Conservation (phyloP, 345 rosid genomes). For the Anacardium occidentale region DNA sequence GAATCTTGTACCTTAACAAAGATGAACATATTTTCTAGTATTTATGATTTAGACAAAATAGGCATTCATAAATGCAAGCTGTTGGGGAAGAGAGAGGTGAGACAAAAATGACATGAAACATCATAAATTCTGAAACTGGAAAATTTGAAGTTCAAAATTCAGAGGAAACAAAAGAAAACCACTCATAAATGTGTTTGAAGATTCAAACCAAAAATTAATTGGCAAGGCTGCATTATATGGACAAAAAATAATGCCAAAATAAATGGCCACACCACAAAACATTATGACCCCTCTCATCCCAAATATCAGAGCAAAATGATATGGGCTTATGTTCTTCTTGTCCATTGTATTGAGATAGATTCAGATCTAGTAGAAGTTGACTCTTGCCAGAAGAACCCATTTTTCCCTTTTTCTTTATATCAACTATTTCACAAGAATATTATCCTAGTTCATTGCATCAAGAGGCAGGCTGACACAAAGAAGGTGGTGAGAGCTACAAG, state of each 20-base stretch:
- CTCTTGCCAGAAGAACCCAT: too few species aligned
- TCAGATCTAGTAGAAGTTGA: not conserved
- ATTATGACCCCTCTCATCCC: not conserved
- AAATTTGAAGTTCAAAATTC: constrained; percentile 4
- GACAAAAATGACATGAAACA: not conserved
- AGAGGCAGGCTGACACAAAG: constrained; percentile 8
- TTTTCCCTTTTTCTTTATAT: too few species aligned
- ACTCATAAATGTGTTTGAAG: constrained; percentile 17
- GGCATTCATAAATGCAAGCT: too few species aligned
- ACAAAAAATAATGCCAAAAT: not conserved
- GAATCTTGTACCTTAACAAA: too few species aligned
- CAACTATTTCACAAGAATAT: too few species aligned
- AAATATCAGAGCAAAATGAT: not conserved
- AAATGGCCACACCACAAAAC: not conserved
- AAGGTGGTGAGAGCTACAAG: constrained; percentile 28
- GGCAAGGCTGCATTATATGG: constrained; percentile 18
- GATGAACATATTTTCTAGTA: too few species aligned
- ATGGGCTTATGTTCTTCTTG: not conserved
- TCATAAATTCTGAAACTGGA: constrained; percentile 10
- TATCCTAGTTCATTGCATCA: constrained; percentile 5
- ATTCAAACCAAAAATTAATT: not conserved
- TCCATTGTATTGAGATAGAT: too few species aligned
- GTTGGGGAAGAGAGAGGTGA: too few species aligned
- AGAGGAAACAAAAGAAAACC: not conserved
- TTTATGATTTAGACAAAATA: too few species aligned